These are phyloP conservation scores for Solanum gandarillasii DNA, from an alignment of 257 asterid species.

Conservation along the genomic window DNA sequence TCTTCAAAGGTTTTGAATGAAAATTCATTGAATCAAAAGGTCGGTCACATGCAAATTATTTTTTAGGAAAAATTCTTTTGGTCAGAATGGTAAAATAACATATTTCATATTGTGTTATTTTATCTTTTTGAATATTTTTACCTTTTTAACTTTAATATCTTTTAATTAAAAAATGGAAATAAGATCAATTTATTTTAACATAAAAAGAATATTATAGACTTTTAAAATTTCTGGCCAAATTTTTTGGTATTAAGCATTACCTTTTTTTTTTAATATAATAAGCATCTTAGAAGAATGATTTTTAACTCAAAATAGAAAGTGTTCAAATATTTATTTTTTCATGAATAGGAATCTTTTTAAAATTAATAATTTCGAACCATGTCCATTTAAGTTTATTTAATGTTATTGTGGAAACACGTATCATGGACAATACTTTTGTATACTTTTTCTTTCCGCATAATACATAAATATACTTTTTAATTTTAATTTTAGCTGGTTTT, in stretches of 20 bases:
- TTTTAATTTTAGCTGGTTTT: too few species aligned
- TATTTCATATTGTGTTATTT: too few species aligned
- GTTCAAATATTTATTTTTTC: not conserved
- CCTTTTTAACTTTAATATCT: too few species aligned
- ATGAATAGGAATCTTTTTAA: not conserved
- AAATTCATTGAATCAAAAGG: not conserved
- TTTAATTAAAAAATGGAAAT: too few species aligned
- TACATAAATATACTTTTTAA: too few species aligned
- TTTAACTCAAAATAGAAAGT: not conserved
- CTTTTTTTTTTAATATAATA: not conserved
- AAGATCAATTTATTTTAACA: too few species aligned
- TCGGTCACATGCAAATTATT: not conserved
- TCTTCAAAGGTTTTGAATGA: not conserved
- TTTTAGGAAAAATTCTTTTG: too few species aligned
- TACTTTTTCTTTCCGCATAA: not conserved
- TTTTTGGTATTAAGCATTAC: too few species aligned
- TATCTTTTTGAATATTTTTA: too few species aligned
- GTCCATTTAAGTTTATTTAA: not conserved
- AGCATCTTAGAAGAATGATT: not conserved
- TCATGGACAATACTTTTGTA: not conserved
- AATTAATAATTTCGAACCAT: not conserved
- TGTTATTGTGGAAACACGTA: not conserved
- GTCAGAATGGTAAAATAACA: too few species aligned
- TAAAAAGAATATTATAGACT: too few species aligned
- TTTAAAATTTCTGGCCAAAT: too few species aligned